Conservation (phyloP, 768 basidiomycete species). For the Tubosaeta sp. region DNA sequence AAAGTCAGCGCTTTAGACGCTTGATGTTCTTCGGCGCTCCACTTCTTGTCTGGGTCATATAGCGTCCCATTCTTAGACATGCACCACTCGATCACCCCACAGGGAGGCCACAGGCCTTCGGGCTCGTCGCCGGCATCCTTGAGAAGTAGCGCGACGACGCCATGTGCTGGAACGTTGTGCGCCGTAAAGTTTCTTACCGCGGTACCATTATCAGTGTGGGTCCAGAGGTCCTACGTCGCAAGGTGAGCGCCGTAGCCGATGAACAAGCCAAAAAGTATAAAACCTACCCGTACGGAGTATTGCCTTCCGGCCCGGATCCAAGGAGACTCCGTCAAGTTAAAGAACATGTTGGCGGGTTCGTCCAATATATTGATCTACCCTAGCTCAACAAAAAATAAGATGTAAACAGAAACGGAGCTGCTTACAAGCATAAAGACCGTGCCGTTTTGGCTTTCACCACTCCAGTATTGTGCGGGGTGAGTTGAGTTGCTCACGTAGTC, state of each 20-base stretch:
- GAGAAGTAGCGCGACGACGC: constrained; percentile 62
- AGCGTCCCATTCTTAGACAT: constrained; percentile 54
- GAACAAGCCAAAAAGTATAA: not conserved
- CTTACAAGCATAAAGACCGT: constrained; percentile 64
- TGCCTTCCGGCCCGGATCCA: constrained; percentile 67
- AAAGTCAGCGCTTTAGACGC: not conserved
- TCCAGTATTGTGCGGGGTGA: constrained; percentile 71
- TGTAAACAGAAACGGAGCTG: not conserved
- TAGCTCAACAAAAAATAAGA: not conserved
- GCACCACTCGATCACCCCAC: constrained; percentile 55
- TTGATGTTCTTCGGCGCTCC: constrained; percentile 16
- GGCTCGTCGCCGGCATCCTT: constrained; percentile 69
- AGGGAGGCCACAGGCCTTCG: constrained; percentile 50
- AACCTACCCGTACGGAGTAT: constrained; percentile 57
- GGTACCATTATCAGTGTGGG: constrained; percentile 67
- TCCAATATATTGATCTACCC: constrained; percentile 58
- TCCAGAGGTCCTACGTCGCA: constrained; percentile 58
- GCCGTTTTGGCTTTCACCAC: constrained; percentile 60
- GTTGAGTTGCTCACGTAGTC: constrained; percentile 38
- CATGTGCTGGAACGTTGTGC: constrained; percentile 56
- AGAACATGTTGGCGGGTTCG: constrained; percentile 52
- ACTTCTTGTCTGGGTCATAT: constrained; percentile 28
- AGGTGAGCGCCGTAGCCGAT: not conserved
- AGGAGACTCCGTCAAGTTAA: constrained; percentile 63
- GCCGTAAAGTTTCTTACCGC: constrained; percentile 56